Conservation (phyloP, 371 early-diverging fungal genomes). For the Mucor ambiguus region DNA sequence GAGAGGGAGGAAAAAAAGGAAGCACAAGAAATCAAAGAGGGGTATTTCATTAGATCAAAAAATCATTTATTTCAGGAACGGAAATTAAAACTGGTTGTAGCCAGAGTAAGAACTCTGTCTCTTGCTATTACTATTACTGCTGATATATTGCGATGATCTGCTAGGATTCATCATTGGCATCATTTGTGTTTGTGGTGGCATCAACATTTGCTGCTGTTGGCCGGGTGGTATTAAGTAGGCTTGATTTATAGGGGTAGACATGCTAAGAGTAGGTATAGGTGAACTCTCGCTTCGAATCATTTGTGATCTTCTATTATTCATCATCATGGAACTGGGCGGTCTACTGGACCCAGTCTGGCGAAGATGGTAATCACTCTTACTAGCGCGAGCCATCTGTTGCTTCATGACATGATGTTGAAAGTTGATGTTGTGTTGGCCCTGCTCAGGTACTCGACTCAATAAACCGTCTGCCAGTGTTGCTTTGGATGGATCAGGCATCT, state of each 20-base stretch:
- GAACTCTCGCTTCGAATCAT: slow-evolving; percentile 19
- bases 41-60: neutral
- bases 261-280: slow-evolving; percentile 24
- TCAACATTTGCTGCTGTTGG: slow-evolving; percentile 16
- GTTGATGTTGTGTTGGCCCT: slow-evolving; percentile 37
- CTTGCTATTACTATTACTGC: slow-evolving; percentile 5
- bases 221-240: slow-evolving; percentile 17
- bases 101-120: slow-evolving; percentile 12
- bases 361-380: slow-evolving; percentile 25
- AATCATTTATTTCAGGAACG: slow-evolving; percentile 8
- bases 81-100: slow-evolving; percentile 8
- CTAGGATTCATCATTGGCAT: slow-evolving; percentile 15
- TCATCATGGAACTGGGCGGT: slow-evolving; percentile 14
- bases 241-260: slow-evolving; percentile 24
- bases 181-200: slow-evolving; percentile 12
- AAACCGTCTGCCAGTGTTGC: slow-evolving; percentile 40
- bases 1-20: neutral
- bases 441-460: slow-evolving; percentile 34
- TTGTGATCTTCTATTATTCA: slow-evolving; percentile 14
- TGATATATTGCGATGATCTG: slow-evolving; percentile 17
- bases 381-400: slow-evolving; percentile 29
- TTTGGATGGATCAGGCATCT: slow-evolving; percentile 36
- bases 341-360: slow-evolving; percentile 10
- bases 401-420: slow-evolving; percentile 38
- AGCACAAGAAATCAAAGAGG: neutral